Base-by-base conservation (phyloP, 257 asterid species). In the Solanum arcanum region DNA sequence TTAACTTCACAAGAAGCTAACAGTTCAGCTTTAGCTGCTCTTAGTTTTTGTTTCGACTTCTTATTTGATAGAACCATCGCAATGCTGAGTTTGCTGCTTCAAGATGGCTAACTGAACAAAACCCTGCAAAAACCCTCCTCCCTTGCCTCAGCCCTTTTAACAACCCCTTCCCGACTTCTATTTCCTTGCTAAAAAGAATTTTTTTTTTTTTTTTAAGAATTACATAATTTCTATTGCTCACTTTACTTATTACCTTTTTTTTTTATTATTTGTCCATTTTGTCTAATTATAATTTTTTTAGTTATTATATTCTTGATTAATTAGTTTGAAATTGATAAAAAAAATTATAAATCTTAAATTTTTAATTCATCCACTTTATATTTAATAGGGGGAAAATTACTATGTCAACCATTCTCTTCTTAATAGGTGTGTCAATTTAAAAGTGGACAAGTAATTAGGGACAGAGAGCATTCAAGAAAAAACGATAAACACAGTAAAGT, bases 11-110 rank as follows among this genome's bases (percentile, higher is more conserved):
- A 89, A 60, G 87, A 92, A 56, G 90, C 89, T n/a, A 92, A 83
- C 83, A 89, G n/a, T 74, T 91, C 93, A 66, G 94, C 92, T 89
- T 91, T 97, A 39, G 92, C 93, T 77, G 95, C 96, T 90, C 98
- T 89, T 59, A 94, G 77, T 93, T 91, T 93, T 87, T 93, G 94
- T 92, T 96, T 97, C 29, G 90, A 92, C 95, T 93, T 97, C 94
- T 96, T 97, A 90, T 94, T 94, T 59, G 99, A 97, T 56, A 93
- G 88, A 72, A 95, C 98, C 99, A 90, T 91, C 25, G 84, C 41
- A 80, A 52, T 47, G 29, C 49, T 33, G 18, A 78, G 66, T 78
- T 25, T 23, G 59, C 81, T 18, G 10, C 74, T 68, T 75, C 10
- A 23, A 46, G 66, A 27, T 78, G 66, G 66, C 39, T 5, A 35